phyloP scores from a whole-genome alignment of 2,329 filamentous ascomycete species.

The Acephala macrosclerotiorum region DNA sequence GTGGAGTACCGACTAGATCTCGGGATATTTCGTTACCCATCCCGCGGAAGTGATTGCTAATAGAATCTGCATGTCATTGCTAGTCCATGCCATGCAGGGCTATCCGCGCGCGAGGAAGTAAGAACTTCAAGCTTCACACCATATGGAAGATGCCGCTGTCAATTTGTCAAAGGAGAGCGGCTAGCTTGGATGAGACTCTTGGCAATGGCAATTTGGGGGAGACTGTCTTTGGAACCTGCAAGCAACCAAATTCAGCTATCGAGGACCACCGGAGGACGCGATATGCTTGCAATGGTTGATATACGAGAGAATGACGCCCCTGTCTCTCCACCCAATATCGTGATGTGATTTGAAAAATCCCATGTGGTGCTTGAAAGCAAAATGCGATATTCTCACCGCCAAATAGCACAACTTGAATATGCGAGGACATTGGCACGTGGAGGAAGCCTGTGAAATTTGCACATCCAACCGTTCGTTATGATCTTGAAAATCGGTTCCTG shows the following conservation, averaged over 20 bases:
- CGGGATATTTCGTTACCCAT: not conserved
- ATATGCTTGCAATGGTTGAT: not conserved
- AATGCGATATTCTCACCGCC: constrained; percentile 1
- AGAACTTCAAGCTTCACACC: not conserved
- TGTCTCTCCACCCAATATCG: not conserved
- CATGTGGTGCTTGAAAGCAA: not conserved
- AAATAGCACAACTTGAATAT: not conserved
- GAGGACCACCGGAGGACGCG: not conserved
- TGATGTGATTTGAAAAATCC: not conserved
- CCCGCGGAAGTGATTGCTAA: not conserved
- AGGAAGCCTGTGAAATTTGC: not conserved
- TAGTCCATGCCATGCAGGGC: not conserved
- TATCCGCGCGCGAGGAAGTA: not conserved
- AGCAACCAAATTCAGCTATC: not conserved
- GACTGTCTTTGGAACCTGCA: not conserved
- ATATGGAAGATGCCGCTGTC: constrained; percentile 5
- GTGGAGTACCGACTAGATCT: constrained; percentile 1
- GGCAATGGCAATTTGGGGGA: not conserved
- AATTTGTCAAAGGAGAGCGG: not conserved
- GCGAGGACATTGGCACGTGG: constrained; percentile 1
- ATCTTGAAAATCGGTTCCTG: not conserved
- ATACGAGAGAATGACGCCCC: not conserved
- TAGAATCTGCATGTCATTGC: not conserved
- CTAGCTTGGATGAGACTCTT: not conserved
- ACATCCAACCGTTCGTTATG: constrained; percentile 4